phyloP scores from a whole-genome alignment of 352 stramenopile genomes.

The Globisporangium takayamanum region DNA sequence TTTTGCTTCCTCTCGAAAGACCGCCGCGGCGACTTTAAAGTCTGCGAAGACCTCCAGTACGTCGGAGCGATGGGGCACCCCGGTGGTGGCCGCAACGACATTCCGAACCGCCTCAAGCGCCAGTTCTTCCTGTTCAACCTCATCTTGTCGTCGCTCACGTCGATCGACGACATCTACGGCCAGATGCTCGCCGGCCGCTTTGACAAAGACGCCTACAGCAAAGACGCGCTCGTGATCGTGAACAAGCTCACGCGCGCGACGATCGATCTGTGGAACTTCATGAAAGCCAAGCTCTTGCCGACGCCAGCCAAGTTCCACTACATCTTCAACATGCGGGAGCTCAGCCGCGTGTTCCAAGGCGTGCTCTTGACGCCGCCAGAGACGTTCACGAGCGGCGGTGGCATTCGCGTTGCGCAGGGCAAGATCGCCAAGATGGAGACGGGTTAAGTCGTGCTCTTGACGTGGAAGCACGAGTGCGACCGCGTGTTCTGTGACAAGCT shows the following conservation, averaged over 20 bases:
- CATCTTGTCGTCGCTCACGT: constrained; percentile 95
- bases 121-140: constrained; percentile 99
- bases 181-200: constrained; percentile 97
- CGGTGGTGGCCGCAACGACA: constrained; percentile 96
- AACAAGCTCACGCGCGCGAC: constrained; percentile 94
- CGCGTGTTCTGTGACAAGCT: constrained; percentile 98
- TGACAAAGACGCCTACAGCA: constrained; percentile 78
- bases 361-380: constrained; percentile 94
- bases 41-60: constrained; percentile 97
- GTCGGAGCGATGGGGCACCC: constrained; percentile 97
- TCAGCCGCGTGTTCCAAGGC: constrained; percentile 97
- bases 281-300: constrained; percentile 96
- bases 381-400: constrained; percentile 91
- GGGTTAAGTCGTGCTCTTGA: constrained; percentile 88
- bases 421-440: constrained; percentile 88
- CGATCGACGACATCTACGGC: constrained; percentile 99
- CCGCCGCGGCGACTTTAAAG: constrained; percentile 97
- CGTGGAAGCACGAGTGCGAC: constrained; percentile 98
- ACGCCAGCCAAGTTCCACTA: constrained; percentile 99
- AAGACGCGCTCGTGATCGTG: constrained; percentile 82
- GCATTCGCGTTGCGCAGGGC: constrained; percentile 73
- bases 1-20: constrained; percentile 99
- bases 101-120: constrained; percentile 98
- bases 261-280: constrained; percentile 95
- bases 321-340: constrained; percentile 99